Evolutionary conservation across 1,139 yeast species (phyloP).

Genomic region (Pneumocystis jirovecii): DNA sequence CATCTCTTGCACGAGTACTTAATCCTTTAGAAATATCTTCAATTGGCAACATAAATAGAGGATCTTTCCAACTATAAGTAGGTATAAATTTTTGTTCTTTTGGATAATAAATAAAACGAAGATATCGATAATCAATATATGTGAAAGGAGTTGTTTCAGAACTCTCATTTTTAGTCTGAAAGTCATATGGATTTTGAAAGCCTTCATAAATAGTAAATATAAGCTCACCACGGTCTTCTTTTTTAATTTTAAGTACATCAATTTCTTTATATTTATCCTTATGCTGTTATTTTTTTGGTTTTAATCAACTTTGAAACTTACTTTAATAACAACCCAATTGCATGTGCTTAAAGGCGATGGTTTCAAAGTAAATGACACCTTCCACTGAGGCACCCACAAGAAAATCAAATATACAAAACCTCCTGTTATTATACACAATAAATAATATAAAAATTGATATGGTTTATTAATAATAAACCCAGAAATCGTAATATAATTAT

Average conservation of each 20-base stretch:
- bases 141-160: conserved; percentile 59
- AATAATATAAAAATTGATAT: conserved; percentile 36
- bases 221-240: conserved; percentile 47
- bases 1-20: conserved; percentile 51
- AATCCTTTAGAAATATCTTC: conserved; percentile 53
- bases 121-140: conserved; percentile 65
- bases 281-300: background rate
- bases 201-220: conserved; percentile 52
- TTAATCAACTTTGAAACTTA: background rate
- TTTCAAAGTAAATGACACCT: conserved; percentile 53
- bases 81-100: conserved; percentile 71
- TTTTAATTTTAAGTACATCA: conserved; percentile 39
- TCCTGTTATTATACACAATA: conserved; percentile 41
- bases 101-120: conserved; percentile 71
- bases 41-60: conserved; percentile 44
- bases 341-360: conserved; percentile 60
- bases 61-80: conserved; percentile 75
- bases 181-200: conserved; percentile 20
- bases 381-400: conserved; percentile 73
- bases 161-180: conserved; percentile 21
- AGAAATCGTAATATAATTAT: conserved; percentile 81
- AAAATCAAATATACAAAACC: conserved; percentile 62
- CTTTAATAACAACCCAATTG: conserved; percentile 83
- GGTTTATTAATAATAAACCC: conserved; percentile 51
- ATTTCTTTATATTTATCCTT: conserved; percentile 77